Evolutionary conservation across 2,329 filamentous ascomycete genomes (phyloP), one percentile per base, ranked within the genome.

Genomic region (Rhexocercosporidium sp.): DNA sequence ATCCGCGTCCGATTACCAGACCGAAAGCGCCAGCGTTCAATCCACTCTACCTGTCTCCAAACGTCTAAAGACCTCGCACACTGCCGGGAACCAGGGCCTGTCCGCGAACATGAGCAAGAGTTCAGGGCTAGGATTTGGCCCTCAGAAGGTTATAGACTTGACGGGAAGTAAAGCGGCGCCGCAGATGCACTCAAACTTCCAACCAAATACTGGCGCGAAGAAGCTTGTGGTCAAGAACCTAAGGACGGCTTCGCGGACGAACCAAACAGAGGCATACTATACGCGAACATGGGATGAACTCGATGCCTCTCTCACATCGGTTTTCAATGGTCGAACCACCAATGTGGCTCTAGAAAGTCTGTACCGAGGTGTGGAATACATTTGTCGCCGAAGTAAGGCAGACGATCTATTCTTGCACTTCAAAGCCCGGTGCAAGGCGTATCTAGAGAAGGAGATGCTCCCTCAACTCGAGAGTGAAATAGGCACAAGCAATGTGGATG

Each of bases 171-270:
- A 63, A 44, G 22, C 59, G 11, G 27, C 27, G 47, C 60, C 18
- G n/a, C 60, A 53, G 31, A 57, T 57, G 54, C 66, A 67, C 4
- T 73, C 75, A 39, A 75, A 74, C 51, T 92, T 94, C 76, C 92
- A 91, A 72, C 90, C 93, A 14, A 88, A 92, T 74, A 84, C 85
- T 12, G 94, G 93, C 37, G 90, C 93, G 22, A 94, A 91, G 83
- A 94, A 91, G 79, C 86, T 99, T 54, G 87, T 95, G n/a, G 92
- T 99, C 74, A 97, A 97, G 86, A 98, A 97, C 77, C 85, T 97
- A 70, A 89, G 91, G 67, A 85, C 86, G 1, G 84, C 84, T 81
- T 85, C 66, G 77, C 79, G 46, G 75, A 44, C 47, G 61, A 81
- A 62, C 83, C 88, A 93, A 73, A 86, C 92, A 22, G 88, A 92